phyloP scores from a whole-genome alignment of 2,329 filamentous ascomycete genomes.

The Grosmannia huntii region DNA sequence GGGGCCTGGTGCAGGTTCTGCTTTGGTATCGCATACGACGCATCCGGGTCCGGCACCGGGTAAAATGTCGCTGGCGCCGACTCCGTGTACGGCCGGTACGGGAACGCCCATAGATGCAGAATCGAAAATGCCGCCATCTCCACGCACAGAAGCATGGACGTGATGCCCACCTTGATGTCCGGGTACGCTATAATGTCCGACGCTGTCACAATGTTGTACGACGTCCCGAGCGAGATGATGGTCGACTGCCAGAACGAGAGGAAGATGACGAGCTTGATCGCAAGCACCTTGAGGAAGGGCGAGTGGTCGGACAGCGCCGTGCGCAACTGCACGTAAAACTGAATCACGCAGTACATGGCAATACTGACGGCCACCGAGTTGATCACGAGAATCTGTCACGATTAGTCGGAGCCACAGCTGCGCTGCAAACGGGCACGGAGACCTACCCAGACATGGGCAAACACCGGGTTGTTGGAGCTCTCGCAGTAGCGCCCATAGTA shows the following conservation, averaged over 20 bases:
- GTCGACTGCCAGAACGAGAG: constrained; percentile 74
- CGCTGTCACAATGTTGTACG: constrained; percentile 49
- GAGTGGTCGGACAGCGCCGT: constrained; percentile 53
- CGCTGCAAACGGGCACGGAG: not conserved
- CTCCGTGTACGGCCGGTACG: constrained; percentile 55
- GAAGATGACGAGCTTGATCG: constrained; percentile 87
- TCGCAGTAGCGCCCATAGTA: constrained; percentile 62
- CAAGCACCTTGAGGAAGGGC: constrained; percentile 68
- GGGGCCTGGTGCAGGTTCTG: constrained; percentile 37
- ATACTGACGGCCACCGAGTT: constrained; percentile 62
- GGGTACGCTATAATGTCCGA: constrained; percentile 51
- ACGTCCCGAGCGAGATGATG: constrained; percentile 37
- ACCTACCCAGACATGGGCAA: constrained; percentile 70
- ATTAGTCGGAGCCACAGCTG: not conserved
- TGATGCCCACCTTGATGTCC: constrained; percentile 72
- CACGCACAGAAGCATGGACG: constrained; percentile 62
- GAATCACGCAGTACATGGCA: constrained; percentile 80
- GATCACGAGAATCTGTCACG: constrained; percentile 45
- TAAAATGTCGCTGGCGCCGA: constrained; percentile 31
- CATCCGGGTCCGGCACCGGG: constrained; percentile 29
- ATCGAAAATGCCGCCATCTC: constrained; percentile 76
- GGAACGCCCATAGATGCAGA: constrained; percentile 72
- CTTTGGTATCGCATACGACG: constrained; percentile 24
- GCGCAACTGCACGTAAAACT: constrained; percentile 72
- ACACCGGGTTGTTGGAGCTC: constrained; percentile 61